These are phyloP conservation scores for Kwoniella sp. DNA, from an alignment of 768 basidiomycete genomes.

Conservation along the genomic window DNA sequence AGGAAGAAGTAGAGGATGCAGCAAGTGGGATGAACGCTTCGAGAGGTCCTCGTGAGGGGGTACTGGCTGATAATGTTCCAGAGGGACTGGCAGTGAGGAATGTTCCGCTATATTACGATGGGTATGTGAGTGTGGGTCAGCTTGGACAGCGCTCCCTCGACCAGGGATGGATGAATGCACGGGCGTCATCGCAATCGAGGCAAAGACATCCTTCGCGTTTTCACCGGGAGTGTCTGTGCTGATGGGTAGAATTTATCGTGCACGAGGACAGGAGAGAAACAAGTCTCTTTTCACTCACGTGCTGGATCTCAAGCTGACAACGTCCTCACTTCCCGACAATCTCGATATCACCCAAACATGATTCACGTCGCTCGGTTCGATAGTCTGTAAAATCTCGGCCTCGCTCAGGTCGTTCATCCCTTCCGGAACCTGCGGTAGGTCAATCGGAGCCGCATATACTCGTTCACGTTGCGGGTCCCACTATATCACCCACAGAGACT, in stretches of 20 bases:
- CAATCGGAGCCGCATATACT: slow-evolving; percentile 52
- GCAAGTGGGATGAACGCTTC: slow-evolving; percentile 49
- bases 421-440: slow-evolving; percentile 51
- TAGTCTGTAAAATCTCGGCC: slow-evolving; percentile 45
- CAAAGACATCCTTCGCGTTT: too few relatives aligned
- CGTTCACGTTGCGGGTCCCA: slow-evolving; percentile 50
- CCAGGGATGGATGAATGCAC: too few relatives aligned
- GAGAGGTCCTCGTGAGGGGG: slow-evolving; percentile 53
- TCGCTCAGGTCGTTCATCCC: slow-evolving; percentile 45
- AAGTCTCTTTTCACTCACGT: too few relatives aligned
- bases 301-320: slow-evolving; percentile 47
- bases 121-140: too few relatives aligned
- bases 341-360: slow-evolving; percentile 55
- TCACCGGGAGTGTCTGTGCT: too few relatives aligned
- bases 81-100: slow-evolving; percentile 54
- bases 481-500: slow-evolving; percentile 26
- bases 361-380: slow-evolving; percentile 54
- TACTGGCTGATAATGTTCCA: slow-evolving; percentile 46
- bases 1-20: slow-evolving; percentile 14
- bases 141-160: too few relatives aligned
- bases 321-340: slow-evolving; percentile 51
- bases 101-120: slow-evolving; percentile 39
- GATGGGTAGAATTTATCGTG: too few relatives aligned
- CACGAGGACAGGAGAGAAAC: too few relatives aligned
- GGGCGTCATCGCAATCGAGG: background rate